Evolutionary conservation across 768 basidiomycete genomes (phyloP).

Genomic region (Lactarius vividus): DNA sequence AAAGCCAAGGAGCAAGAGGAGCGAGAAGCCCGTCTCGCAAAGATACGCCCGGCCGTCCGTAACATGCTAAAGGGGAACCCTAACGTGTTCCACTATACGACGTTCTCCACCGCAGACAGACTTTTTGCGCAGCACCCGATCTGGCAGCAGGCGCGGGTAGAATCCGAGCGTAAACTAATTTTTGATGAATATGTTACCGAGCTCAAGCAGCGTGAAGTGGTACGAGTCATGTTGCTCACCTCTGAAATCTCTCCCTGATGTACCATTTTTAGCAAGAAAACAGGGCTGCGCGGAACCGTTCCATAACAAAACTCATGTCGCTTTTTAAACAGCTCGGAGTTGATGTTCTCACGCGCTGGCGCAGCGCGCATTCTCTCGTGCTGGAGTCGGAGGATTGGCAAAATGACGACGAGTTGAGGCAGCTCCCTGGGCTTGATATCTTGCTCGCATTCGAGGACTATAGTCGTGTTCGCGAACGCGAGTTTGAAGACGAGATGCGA

Average conservation of each 20-base stretch:
- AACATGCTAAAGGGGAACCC: slow-evolving; percentile 86
- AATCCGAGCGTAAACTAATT: slow-evolving; percentile 80
- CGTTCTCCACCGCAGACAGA: slow-evolving; percentile 84
- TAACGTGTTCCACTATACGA: slow-evolving; percentile 88
- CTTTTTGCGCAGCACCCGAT: slow-evolving; percentile 84
- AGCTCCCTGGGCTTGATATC: slow-evolving; percentile 87
- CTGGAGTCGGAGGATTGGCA: slow-evolving; percentile 77
- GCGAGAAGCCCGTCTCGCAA: slow-evolving; percentile 75
- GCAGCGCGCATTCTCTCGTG: slow-evolving; percentile 75
- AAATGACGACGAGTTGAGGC: slow-evolving; percentile 70
- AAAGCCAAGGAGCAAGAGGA: slow-evolving; percentile 85
- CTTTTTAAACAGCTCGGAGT: slow-evolving; percentile 87
- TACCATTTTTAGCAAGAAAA: slow-evolving; percentile 61
- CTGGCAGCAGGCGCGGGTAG: slow-evolving; percentile 85
- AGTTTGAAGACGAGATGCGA: slow-evolving; percentile 85
- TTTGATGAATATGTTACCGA: slow-evolving; percentile 91
- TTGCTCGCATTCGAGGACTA: slow-evolving; percentile 94
- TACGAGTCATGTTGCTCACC: slow-evolving; percentile 40
- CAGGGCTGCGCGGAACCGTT: slow-evolving; percentile 70
- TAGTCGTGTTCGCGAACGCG: slow-evolving; percentile 82
- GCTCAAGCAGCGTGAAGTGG: slow-evolving; percentile 85
- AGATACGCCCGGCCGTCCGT: slow-evolving; percentile 81
- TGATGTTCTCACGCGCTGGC: slow-evolving; percentile 93
- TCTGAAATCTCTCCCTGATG: slow-evolving; percentile 7
- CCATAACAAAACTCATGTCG: slow-evolving; percentile 76